Conservation (phyloP, 208 protist genomes). For the Porcisia hertigi region DNA sequence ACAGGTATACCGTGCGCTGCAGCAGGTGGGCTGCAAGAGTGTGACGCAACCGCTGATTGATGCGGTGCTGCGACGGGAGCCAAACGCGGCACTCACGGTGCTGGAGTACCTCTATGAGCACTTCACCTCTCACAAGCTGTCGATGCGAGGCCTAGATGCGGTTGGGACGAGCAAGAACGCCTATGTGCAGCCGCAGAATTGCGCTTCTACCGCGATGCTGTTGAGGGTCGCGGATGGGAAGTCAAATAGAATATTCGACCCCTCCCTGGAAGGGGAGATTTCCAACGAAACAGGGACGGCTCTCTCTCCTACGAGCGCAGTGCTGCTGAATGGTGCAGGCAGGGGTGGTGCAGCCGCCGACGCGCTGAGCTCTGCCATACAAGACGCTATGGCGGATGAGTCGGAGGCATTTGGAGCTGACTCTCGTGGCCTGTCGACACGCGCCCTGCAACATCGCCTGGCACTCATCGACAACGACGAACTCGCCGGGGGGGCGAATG, state of each 20-base stretch:
- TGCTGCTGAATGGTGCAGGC: background rate
- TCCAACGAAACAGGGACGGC: background rate
- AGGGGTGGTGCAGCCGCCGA: background rate
- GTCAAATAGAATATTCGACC: background rate
- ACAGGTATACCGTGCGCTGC: conserved; percentile 54
- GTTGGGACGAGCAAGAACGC: conserved; percentile 17
- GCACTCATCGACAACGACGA: conserved; percentile 65
- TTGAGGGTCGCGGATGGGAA: conserved; percentile 5
- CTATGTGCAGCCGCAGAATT: conserved; percentile 27
- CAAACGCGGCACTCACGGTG: conserved; percentile 53
- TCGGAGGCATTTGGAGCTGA: background rate
- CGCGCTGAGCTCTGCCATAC: background rate
- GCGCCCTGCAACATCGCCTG: conserved; percentile 32
- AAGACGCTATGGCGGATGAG: background rate
- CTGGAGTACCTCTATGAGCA: conserved; percentile 84
- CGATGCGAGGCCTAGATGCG: conserved; percentile 31
- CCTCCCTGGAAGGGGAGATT: background rate
- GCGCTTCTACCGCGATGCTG: conserved; percentile 21
- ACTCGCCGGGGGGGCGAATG: conserved; percentile 40
- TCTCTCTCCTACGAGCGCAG: background rate
- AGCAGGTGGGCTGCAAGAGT: conserved; percentile 45
- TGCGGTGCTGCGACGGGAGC: conserved; percentile 55
- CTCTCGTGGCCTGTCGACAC: background rate
- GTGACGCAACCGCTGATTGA: conserved; percentile 60
- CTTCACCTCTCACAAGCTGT: conserved; percentile 54